Percentiles rank a stretch among this genome's conserved stretches.
phyloP scores from a whole-genome alignment of 768 basidiomycete genomes.

The Boletus eberwhitei region DNA sequence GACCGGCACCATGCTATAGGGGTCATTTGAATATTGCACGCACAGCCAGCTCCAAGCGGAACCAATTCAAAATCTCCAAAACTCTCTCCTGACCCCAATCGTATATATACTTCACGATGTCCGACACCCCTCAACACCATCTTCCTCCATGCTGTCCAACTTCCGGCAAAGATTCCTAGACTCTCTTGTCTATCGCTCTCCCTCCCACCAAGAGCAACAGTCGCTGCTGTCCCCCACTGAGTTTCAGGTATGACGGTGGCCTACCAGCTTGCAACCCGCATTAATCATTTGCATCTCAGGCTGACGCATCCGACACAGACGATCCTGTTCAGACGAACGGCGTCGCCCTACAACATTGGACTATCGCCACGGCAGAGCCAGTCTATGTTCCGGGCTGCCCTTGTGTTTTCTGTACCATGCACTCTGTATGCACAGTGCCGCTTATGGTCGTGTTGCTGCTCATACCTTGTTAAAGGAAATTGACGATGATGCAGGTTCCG shows the following conservation, averaged over 20 bases:
- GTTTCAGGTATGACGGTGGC: background rate
- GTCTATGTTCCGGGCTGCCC: background rate
- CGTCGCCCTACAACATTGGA: background rate
- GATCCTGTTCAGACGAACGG: background rate
- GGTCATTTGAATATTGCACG: too few relatives aligned
- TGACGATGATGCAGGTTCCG: background rate
- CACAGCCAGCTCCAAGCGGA: too few relatives aligned
- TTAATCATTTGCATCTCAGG: background rate
- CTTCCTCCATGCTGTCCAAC: slow-evolving; percentile 7
- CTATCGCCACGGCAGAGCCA: background rate
- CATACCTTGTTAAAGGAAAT: slow-evolving; percentile 9
- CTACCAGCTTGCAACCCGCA: background rate
- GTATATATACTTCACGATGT: background rate
- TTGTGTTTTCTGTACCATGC: background rate
- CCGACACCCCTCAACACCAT: too few relatives aligned
- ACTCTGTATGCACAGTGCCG: background rate
- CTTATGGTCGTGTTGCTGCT: background rate
- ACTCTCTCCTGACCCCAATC: slow-evolving; percentile 1
- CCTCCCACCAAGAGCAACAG: background rate
- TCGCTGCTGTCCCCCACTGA: background rate
- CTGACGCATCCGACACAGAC: background rate
- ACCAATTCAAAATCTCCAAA: background rate
- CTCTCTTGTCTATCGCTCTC: background rate
- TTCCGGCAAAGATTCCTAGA: slow-evolving; percentile 8
- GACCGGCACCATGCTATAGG: background rate